These are phyloP conservation scores for Pachysandra terminalis DNA, from an alignment of 164 flowering plant species.

Conservation along the genomic window DNA sequence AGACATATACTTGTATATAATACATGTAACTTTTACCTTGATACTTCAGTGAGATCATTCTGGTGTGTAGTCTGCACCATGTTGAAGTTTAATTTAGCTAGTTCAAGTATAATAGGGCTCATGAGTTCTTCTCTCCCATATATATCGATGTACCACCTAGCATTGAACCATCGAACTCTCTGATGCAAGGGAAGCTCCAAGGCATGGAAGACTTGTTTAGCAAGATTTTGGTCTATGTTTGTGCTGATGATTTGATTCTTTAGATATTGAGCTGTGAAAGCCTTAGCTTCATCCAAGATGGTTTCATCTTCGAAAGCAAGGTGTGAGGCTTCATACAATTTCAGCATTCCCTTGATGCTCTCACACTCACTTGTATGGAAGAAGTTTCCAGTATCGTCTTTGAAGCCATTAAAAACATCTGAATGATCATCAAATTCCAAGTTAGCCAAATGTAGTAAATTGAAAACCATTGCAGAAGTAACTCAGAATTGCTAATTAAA, in stretches of 20 bases:
- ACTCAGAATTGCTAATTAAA: too few species aligned
- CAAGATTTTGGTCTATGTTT: neutral
- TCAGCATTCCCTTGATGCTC: constrained; percentile 10
- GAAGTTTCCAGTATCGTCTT: constrained; percentile 8
- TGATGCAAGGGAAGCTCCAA: constrained; percentile 7
- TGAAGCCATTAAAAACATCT: constrained; percentile 16
- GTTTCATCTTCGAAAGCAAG: constrained; percentile 11
- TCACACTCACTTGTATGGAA: neutral
- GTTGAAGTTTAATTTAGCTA: too few species aligned
- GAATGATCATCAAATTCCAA: too few species aligned
- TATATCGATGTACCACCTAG: constrained; percentile 14
- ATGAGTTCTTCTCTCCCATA: constrained; percentile 9
- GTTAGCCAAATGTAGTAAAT: too few species aligned
- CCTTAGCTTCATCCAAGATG: constrained; percentile 13
- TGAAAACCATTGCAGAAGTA: too few species aligned
- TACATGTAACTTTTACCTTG: too few species aligned
- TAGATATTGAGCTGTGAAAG: constrained; percentile 8
- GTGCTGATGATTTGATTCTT: neutral
- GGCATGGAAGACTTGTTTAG: constrained; percentile 3
- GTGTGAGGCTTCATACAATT: constrained; percentile 18
- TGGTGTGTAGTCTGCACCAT: neutral
- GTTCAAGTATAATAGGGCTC: constrained; percentile 2
- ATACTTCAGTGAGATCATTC: neutral
- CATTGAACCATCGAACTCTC: constrained; percentile 11
- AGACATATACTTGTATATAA: too few species aligned